phyloP scores from a whole-genome alignment of 257 asterid genomes.

The Capsicum rhomboideum region DNA sequence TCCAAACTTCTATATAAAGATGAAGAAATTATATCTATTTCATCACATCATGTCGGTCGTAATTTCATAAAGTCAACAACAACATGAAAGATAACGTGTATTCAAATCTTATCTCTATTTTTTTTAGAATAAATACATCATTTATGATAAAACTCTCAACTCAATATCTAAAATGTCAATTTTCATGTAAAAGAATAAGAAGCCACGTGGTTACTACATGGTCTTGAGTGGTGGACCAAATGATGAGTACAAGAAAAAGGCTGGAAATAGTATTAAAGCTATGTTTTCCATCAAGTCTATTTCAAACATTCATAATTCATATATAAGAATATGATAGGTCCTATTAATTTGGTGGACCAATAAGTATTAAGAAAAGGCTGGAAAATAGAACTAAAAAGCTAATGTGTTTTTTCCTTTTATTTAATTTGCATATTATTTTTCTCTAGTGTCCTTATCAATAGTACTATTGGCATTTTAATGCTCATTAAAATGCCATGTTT shows the following conservation, averaged over 20 bases:
- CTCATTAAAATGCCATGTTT: constrained; percentile 32
- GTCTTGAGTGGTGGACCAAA: neutral
- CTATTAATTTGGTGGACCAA: constrained; percentile 10
- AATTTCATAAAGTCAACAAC: neutral
- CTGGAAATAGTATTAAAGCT: neutral
- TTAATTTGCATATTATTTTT: neutral
- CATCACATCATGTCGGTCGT: neutral
- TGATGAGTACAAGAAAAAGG: neutral
- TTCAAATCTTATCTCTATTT: no score
- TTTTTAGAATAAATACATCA: no score
- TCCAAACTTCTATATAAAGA: neutral
- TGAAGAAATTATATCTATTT: neutral
- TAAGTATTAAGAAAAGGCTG: neutral
- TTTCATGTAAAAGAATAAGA: neutral
- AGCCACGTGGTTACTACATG: neutral
- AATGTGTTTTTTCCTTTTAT: constrained; percentile 8
- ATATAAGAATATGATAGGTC: neutral
- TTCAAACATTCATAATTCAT: neutral
- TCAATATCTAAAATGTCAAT: neutral
- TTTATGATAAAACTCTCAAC: no score
- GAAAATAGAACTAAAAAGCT: constrained; percentile 23
- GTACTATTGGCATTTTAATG: constrained; percentile 23
- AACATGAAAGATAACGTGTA: no score
- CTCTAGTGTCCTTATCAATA: constrained; percentile 24
- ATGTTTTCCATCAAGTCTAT: constrained; percentile 7